A percentile compares a stretch with the other conserved stretches of the same genome.
These are phyloP conservation scores for Artomyces pyxidatus DNA, from an alignment of 768 basidiomycete genomes.

Conservation along the genomic window DNA sequence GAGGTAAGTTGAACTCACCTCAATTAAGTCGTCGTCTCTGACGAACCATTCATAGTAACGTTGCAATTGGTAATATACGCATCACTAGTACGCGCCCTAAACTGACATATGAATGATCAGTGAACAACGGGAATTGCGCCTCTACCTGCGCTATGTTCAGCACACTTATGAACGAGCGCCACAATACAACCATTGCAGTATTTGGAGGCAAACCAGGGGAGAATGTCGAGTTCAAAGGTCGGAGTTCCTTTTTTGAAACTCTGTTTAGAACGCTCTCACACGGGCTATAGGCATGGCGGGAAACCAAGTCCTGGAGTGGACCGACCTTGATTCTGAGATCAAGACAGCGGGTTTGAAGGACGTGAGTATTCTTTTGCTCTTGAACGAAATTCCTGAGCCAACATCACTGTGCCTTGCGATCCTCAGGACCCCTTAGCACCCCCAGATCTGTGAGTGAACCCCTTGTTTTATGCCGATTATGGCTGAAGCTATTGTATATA, in stretches of 20 bases:
- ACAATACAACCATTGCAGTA: slow-evolving; percentile 38
- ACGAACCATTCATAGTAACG: slow-evolving; percentile 1
- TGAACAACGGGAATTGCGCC: slow-evolving; percentile 29
- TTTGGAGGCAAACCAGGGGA: slow-evolving; percentile 45
- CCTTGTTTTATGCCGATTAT: not conserved
- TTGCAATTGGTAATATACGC: slow-evolving; percentile 6
- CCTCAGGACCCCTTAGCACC: slow-evolving; percentile 30
- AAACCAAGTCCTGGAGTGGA: slow-evolving; percentile 25
- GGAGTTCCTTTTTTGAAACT: no score
- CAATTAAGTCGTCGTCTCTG: not conserved
- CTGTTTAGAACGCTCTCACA: no score
- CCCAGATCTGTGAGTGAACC: slow-evolving; percentile 27
- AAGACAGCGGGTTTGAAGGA: slow-evolving; percentile 26
- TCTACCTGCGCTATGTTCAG: slow-evolving; percentile 52
- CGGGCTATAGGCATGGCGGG: slow-evolving; percentile 26
- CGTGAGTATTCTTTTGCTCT: slow-evolving; percentile 15
- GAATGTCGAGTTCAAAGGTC: slow-evolving; percentile 39
- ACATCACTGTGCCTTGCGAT: not conserved
- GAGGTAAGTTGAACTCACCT: not conserved
- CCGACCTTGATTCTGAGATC: slow-evolving; percentile 23
- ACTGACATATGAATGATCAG: not conserved
- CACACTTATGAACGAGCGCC: slow-evolving; percentile 45
- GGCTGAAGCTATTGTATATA: slow-evolving; percentile 4
- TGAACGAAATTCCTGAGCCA: not conserved
- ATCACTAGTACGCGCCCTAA: not conserved